Evolutionary conservation across 306 rosid genomes (phyloP), one percentile per base, ranked within the genome.

Genomic region (Dalbergia cochinchinensis): DNA sequence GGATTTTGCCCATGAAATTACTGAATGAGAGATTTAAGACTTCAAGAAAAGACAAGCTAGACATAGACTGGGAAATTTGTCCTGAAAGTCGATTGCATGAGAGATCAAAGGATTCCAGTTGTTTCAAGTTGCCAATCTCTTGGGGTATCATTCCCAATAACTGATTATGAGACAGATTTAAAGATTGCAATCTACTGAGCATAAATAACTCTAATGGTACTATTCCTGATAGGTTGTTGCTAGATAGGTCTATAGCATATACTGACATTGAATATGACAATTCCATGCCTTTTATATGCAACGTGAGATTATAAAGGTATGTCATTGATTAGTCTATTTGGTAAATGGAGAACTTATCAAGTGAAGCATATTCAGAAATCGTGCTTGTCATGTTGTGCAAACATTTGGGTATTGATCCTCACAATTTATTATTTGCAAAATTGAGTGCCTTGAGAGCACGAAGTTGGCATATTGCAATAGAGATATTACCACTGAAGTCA

Each of bases 161-260:
- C 15, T 63, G 75, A 67, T 87, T 85, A 3, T 47, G 45, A 6
- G 87, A 71, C n/a, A 87, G 67, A 71, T 85, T 81, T 71, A 87
- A 55, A 3, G 71, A 68, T 0, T 62, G 33, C 44, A 85, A 14
- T 44, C 9, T 11, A 5, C 0, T 10, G 16, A 82, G 82, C 1
- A 12, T 18, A 6, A 73, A 44, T 5, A 85, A 8, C n/a, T 75
- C 79, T 7, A 6, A 2, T 3, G 88, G 82, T 14, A 87, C 67
- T 16, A n/a, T 39, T 16, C 85, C 88, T 13, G 67, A 61, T 9
- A 85, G 7, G 61, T 8, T 35, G 2, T 82, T 85, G 3, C 45
- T 69, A 1, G 70, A 85, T 20, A 73, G 71, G 20, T 85, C 81
- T 6, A 83, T 12, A 5, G 4, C 20, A 20, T 19, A 18, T 53